Conservation (phyloP, 2,329 filamentous ascomycete species). For the Diaporthe vexans region DNA sequence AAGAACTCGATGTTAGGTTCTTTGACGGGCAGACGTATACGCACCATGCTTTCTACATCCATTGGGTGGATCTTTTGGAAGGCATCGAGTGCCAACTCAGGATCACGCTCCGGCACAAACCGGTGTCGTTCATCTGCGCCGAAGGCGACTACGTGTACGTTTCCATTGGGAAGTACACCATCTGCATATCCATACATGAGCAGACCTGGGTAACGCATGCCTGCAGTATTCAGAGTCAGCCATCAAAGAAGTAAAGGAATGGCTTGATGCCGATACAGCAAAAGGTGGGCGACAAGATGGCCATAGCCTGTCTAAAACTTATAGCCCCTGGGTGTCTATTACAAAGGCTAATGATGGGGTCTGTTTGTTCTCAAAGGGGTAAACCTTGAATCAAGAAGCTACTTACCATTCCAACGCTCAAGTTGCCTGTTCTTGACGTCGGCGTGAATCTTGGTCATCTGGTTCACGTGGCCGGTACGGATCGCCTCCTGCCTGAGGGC, state of each 20-base stretch:
- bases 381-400: too few species aligned
- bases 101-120: not conserved
- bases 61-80: not conserved
- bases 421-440: not conserved
- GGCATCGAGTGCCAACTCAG: not conserved
- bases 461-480: not conserved
- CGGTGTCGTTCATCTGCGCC: not conserved
- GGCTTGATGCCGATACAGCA: too few species aligned
- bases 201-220: not conserved
- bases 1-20: not conserved
- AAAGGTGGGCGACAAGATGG: too few species aligned
- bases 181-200: not conserved
- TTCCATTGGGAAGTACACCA: not conserved
- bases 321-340: too few species aligned
- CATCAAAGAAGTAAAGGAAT: too few species aligned
- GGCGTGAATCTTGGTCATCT: not conserved
- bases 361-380: too few species aligned
- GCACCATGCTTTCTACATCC: not conserved
- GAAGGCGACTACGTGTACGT: not conserved
- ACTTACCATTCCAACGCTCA: not conserved
- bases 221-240: too few species aligned
- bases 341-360: too few species aligned
- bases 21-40: not conserved
- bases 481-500: not conserved
- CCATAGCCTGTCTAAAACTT: too few species aligned